Percentiles rank a stretch among this genome's conserved stretches.
Evolutionary conservation across 306 rosid genomes (phyloP).

Genomic region (Medicago lupulina): DNA sequence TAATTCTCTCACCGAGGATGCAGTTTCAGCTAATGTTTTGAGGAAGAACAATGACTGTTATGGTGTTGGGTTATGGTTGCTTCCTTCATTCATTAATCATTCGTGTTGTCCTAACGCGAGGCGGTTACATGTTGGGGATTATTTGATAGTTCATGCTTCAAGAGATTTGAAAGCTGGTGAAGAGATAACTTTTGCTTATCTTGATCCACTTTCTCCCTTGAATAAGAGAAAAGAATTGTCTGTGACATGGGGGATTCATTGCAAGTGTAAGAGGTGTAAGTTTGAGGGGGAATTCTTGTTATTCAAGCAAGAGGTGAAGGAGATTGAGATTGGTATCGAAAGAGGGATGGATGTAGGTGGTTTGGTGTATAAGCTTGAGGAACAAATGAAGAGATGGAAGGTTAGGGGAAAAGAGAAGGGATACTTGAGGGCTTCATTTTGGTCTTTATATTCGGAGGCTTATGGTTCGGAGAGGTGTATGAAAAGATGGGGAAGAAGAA

Average conservation of each 20-base stretch:
- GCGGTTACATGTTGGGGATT: conserved; percentile 81
- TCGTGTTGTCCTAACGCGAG: conserved; percentile 79
- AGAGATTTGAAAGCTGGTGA: conserved; percentile 84
- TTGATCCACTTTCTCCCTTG: conserved; percentile 58
- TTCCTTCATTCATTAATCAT: conserved; percentile 82
- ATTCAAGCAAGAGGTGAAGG: conserved; percentile 57
- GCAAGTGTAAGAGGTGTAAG: conserved; percentile 78
- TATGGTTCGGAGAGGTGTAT: conserved; percentile 62
- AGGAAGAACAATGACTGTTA: conserved; percentile 74
- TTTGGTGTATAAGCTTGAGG: conserved; percentile 66
- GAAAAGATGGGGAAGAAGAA: conserved; percentile 79
- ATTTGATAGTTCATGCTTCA: conserved; percentile 75
- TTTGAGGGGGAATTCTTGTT: conserved; percentile 62
- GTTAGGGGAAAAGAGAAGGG: conserved; percentile 76
- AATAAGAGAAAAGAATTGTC: conserved; percentile 66
- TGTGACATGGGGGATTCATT: conserved; percentile 74
- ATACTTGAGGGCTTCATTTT: conserved; percentile 75
- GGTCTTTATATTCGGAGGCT: conserved; percentile 62
- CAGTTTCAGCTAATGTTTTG: conserved; percentile 67
- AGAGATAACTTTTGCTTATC: conserved; percentile 78
- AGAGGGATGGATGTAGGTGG: conserved; percentile 70
- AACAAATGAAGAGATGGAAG: conserved; percentile 74
- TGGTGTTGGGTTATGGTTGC: conserved; percentile 85
- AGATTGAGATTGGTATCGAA: conserved; percentile 72
- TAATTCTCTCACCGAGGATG: conserved; percentile 79